Percentiles rank a stretch among this genome's conserved stretches.
Evolutionary conservation across 768 basidiomycete species (phyloP).

Genomic region (Vishniacozyma victoriae): DNA sequence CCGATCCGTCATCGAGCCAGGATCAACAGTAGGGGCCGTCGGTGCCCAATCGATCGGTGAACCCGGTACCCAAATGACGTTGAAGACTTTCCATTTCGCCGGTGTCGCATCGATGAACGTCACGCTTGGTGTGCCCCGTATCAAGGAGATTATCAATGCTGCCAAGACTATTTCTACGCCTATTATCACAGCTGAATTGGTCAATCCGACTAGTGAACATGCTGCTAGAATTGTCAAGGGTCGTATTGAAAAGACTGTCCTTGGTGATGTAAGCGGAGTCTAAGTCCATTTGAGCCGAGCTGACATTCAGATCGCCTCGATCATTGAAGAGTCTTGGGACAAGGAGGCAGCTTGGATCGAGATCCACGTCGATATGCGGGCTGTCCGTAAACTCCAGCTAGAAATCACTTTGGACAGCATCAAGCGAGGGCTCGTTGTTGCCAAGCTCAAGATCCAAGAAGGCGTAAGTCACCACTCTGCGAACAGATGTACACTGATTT

Average conservation of each 20-base stretch:
- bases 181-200: constrained; percentile 93
- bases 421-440: constrained; percentile 78
- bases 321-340: constrained; percentile 94
- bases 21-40: constrained; percentile 95
- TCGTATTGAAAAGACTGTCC: constrained; percentile 84
- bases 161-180: constrained; percentile 96
- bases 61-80: constrained; percentile 98
- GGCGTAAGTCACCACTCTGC: constrained; percentile 52
- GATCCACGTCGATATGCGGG: constrained; percentile 80
- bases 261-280: constrained; percentile 73
- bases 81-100: constrained; percentile 99
- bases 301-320: constrained; percentile 66
- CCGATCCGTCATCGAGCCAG: constrained; percentile 93
- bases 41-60: constrained; percentile 99
- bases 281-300: not conserved
- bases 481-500: not conserved
- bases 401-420: constrained; percentile 89
- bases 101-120: constrained; percentile 99
- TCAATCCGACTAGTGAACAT: constrained; percentile 70
- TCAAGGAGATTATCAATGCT: constrained; percentile 99
- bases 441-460: constrained; percentile 87
- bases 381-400: constrained; percentile 82
- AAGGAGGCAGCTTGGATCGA: constrained; percentile 87
- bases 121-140: constrained; percentile 97
- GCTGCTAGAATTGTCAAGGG: constrained; percentile 97